phyloP scores from a whole-genome alignment of 192 early-diverging fungal genomes.

The Rhizoclosmatium globosum region DNA sequence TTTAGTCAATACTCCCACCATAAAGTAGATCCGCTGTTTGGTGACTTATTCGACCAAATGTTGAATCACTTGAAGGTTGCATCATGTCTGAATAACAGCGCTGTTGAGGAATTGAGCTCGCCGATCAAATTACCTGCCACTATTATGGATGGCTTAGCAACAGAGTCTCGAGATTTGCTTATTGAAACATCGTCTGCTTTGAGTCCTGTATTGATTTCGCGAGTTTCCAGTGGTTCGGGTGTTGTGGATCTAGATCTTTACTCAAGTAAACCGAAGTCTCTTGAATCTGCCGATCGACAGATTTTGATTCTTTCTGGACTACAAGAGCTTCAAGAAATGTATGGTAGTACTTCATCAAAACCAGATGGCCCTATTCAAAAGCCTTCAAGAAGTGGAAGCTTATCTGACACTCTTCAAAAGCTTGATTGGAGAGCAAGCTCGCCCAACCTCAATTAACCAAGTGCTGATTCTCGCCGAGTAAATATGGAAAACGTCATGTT shows the following conservation, averaged over 20 bases:
- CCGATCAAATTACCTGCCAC: constrained; percentile 38
- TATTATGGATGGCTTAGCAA: constrained; percentile 50
- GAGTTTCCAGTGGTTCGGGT: neutral
- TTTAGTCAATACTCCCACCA: neutral
- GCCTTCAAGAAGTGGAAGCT: neutral
- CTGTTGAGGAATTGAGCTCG: constrained; percentile 44
- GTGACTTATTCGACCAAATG: constrained; percentile 19
- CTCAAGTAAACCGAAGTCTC: neutral
- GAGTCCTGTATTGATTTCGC: constrained; percentile 33
- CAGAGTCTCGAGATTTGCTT: constrained; percentile 45
- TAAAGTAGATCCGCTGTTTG: constrained; percentile 21
- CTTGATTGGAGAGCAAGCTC: neutral
- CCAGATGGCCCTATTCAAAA: neutral
- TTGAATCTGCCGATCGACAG: neutral
- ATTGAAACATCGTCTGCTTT: constrained; percentile 26
- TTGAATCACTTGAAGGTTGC: constrained; percentile 17
- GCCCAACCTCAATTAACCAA: neutral
- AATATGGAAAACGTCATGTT: constrained; percentile 45
- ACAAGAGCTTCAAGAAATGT: constrained; percentile 17
- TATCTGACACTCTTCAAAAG: neutral
- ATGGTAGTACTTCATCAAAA: neutral
- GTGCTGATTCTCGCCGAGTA: neutral
- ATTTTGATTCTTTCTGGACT: constrained; percentile 26
- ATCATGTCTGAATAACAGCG: constrained; percentile 15
- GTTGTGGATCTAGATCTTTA: neutral